These are phyloP conservation scores for Marasmius tenuissimus DNA, from an alignment of 1,284 basidiomycete genomes.

Conservation along the genomic window DNA sequence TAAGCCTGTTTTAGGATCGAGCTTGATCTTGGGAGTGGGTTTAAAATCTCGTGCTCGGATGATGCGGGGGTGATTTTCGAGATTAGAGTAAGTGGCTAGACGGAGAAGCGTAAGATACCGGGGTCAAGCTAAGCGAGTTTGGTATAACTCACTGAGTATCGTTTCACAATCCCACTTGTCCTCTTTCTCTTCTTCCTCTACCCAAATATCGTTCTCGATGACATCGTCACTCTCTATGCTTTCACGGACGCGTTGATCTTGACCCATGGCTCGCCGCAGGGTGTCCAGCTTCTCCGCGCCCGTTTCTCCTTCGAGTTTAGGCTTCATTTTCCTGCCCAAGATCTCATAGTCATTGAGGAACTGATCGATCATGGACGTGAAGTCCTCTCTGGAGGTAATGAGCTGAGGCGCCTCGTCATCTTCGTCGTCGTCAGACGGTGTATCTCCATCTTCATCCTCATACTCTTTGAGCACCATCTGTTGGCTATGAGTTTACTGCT, in stretches of 20 bases:
- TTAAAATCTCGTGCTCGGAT: slow-evolving; percentile 66
- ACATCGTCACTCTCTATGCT: slow-evolving; percentile 38
- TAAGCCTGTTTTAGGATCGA: slow-evolving; percentile 77
- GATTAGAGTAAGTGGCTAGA: slow-evolving; percentile 89
- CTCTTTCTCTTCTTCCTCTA: slow-evolving; percentile 64
- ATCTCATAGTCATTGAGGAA: slow-evolving; percentile 94
- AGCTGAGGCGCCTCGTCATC: slow-evolving; percentile 72
- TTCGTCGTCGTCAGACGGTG: slow-evolving; percentile 39
- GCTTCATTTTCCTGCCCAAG: slow-evolving; percentile 85
- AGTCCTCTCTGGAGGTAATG: slow-evolving; percentile 83
- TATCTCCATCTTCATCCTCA: slow-evolving; percentile 49
- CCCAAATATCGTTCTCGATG: slow-evolving; percentile 50
- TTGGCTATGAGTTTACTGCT: slow-evolving; percentile 16
- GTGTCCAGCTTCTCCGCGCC: slow-evolving; percentile 79
- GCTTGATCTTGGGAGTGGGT: slow-evolving; percentile 60
- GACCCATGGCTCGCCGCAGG: slow-evolving; percentile 76
- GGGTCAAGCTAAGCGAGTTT: neutral
- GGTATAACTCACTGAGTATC: slow-evolving; percentile 75
- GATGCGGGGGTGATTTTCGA: slow-evolving; percentile 91
- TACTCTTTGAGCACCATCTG: slow-evolving; percentile 78
- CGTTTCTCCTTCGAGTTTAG: slow-evolving; percentile 67
- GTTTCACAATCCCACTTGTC: slow-evolving; percentile 95
- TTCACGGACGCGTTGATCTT: slow-evolving; percentile 51
- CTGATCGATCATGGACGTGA: slow-evolving; percentile 90
- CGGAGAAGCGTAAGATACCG: slow-evolving; percentile 1